A percentile compares a stretch with the other conserved stretches of the same genome.
Evolutionary conservation across 2,329 filamentous ascomycete species (phyloP).

Genomic region (Colletotrichum eleusines): DNA sequence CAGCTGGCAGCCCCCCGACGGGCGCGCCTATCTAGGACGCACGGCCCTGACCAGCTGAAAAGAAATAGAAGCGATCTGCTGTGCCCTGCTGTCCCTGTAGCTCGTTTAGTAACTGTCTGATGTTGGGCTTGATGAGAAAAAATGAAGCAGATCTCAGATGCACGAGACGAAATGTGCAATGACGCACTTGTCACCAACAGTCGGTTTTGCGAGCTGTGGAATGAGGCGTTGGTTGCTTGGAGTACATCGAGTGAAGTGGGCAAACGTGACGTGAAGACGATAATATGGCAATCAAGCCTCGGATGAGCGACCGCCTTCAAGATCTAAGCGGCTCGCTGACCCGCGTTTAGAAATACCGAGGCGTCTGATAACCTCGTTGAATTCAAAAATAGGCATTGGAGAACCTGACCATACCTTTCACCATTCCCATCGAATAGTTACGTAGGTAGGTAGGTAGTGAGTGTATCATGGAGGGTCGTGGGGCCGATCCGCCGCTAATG

Average conservation of each 20-base stretch:
- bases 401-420: background rate
- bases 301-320: background rate
- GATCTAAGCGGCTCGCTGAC: conserved; percentile 2
- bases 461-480: conserved; percentile 19
- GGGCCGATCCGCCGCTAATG: conserved; percentile 36
- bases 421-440: background rate
- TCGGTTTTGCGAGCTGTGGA: background rate
- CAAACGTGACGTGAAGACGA: too few relatives aligned
- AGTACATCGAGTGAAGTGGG: conserved; percentile 4
- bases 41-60: conserved; percentile 38
- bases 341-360: background rate
- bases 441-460: background rate
- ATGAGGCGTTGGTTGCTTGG: conserved; percentile 6
- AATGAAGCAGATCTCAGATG: background rate
- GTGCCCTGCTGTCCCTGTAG: background rate
- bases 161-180: conserved; percentile 6
- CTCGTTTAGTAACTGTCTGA: conserved; percentile 15
- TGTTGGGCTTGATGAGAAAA: background rate
- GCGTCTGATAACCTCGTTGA: background rate
- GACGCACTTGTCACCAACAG: conserved; percentile 7
- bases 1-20: conserved; percentile 12
- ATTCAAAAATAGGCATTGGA: conserved; percentile 3
- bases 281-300: background rate
- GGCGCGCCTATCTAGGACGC: conserved; percentile 19
- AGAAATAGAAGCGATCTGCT: background rate